These are phyloP conservation scores for Diaporthe destruens DNA, from an alignment of 2,329 filamentous ascomycete genomes.

Conservation along the genomic window DNA sequence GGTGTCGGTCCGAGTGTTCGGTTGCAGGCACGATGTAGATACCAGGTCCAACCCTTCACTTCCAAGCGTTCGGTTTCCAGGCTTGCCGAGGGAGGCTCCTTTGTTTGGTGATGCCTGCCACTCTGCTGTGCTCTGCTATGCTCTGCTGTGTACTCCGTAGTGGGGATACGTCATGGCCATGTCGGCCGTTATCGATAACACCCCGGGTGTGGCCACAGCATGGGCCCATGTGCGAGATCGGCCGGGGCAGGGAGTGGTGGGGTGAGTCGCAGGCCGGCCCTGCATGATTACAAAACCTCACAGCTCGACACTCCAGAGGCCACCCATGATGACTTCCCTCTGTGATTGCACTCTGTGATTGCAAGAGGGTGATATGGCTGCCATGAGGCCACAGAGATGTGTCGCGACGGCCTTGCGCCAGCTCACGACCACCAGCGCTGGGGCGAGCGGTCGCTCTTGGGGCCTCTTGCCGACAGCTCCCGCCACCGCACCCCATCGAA, in stretches of 20 bases:
- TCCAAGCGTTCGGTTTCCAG: not conserved
- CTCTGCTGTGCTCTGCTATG: not conserved
- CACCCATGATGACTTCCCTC: not conserved
- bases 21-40: not conserved
- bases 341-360: not conserved
- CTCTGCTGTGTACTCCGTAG: no score
- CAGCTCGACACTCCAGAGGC: not conserved
- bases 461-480: not conserved
- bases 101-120: not conserved
- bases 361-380: conserved; percentile 31
- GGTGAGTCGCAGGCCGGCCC: not conserved
- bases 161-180: conserved; percentile 8
- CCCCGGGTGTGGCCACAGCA: conserved; percentile 17
- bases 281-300: conserved; percentile 28
- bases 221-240: conserved; percentile 2
- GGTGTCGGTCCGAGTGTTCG: not conserved
- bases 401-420: conserved; percentile 43
- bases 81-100: conserved; percentile 14
- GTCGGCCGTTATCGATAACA: not conserved
- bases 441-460: not conserved
- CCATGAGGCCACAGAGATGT: conserved; percentile 43
- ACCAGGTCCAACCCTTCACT: not conserved
- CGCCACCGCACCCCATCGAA: not conserved
- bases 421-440: conserved; percentile 15
- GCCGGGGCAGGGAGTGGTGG: conserved; percentile 19